Base-by-base conservation (phyloP, 371 early-diverging fungal genomes). In the Zancudomyces culisetae region DNA sequence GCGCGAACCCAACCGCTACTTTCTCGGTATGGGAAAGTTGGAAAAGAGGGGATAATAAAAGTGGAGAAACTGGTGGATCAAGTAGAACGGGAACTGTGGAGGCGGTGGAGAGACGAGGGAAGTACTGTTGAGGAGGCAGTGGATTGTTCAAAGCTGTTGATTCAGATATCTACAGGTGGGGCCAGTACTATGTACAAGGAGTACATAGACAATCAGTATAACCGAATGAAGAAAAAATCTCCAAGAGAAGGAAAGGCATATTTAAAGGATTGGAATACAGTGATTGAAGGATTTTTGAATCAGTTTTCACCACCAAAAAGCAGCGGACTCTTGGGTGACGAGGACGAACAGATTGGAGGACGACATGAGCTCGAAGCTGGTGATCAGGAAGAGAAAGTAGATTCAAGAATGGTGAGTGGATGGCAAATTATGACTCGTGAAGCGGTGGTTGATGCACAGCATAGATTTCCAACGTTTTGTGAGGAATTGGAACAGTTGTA, bases 1-100 rank as follows among this genome's bases (percentile, higher is more conserved):
- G 59, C 78, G n/a, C 70, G 77, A 26, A 80, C 87, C 0, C 66
- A 69, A 26, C 71, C 69, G 27, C 64, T 88, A n/a, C 60, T 92
- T 8, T 74, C 76, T 15, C 84, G 83, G 42, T 88, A 85, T 60
- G 65, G 75, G 20, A 72, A 76, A 45, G 62, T 87, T 53, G 67
- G 84, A 23, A 68, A 69, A 20, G 90, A 92, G 42, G 85, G 87
- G 45, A n/a, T 13, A 40, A 40, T 40, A n/a, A 40, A n/a, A 40
- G 40, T 40, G 10, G 64, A 70, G 29, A 62, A 64, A 12, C 81
- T 83, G 27, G 87, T 87, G 71, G 66, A 63, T 20, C 61, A 70
- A 27, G 70, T 82, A 10, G 72, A 60, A 20, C 41, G 41, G 19
- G 49, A 60, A 0, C 52, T 68, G 12, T 62, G 66, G 63, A 10